Conservation (phyloP, 306 rosid species). For the Corylus heterophylla region DNA sequence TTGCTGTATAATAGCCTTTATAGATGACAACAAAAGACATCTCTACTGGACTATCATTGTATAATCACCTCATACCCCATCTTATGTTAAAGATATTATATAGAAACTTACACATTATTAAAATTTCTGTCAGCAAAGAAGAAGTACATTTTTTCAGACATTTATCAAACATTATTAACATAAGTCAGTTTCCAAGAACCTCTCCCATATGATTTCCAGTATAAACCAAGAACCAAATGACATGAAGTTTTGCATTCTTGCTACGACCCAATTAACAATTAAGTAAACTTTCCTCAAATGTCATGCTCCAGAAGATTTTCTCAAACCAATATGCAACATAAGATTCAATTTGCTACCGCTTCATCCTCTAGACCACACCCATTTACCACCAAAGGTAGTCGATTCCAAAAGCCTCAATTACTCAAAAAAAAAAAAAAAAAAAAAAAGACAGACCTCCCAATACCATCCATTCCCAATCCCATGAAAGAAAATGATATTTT, state of each 20-base stretch:
- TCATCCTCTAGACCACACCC: background rate
- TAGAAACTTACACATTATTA: background rate
- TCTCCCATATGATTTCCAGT: background rate
- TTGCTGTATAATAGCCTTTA: background rate
- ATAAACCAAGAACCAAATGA: background rate
- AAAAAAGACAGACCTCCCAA: too few relatives aligned
- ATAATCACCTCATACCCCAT: background rate
- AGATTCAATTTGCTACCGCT: background rate
- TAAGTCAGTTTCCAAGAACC: background rate
- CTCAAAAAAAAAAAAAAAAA: too few relatives aligned
- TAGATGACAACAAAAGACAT: background rate
- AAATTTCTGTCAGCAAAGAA: background rate
- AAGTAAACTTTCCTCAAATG: conserved; percentile 1
- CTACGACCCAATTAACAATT: conserved; percentile 7
- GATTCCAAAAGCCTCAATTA: too few relatives aligned
- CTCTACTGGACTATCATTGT: background rate
- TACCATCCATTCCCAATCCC: background rate
- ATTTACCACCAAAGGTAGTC: background rate
- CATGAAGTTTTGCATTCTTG: background rate
- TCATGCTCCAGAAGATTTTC: background rate
- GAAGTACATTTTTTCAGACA: background rate
- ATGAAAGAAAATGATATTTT: background rate
- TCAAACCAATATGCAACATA: background rate
- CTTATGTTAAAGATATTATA: background rate
- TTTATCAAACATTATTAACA: background rate